Evolutionary conservation across 1,284 basidiomycete genomes (phyloP).

Genomic region (Apiotrichum veenhuisii): DNA sequence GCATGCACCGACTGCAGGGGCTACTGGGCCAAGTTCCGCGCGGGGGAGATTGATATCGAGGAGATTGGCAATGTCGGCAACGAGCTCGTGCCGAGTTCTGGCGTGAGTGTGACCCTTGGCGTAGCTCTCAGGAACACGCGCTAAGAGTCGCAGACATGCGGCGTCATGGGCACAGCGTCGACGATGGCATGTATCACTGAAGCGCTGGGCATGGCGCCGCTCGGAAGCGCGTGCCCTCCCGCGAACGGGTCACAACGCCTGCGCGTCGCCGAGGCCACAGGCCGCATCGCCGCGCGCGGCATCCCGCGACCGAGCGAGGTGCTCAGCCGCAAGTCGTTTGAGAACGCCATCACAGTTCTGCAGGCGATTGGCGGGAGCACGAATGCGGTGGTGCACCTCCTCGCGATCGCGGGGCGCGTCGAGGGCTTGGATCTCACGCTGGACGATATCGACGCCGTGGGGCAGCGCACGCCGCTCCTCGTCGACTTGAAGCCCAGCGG

Average conservation of each 20-base stretch:
- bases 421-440: conserved; percentile 47
- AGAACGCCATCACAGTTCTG: conserved; percentile 52
- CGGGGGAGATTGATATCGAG: conserved; percentile 43
- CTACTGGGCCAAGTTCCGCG: conserved; percentile 44
- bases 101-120: conserved; percentile 33
- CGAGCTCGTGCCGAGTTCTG: conserved; percentile 43
- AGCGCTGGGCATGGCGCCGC: conserved; percentile 42
- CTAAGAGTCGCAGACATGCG: conserved; percentile 34
- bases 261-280: conserved; percentile 41
- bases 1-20: conserved; percentile 47
- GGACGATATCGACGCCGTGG: conserved; percentile 49
- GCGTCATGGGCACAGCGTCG: conserved; percentile 48
- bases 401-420: conserved; percentile 51
- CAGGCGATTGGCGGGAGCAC: conserved; percentile 52
- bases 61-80: conserved; percentile 43
- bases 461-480: conserved; percentile 47
- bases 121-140: background rate
- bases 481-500: conserved; percentile 53
- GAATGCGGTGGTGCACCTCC: conserved; percentile 51
- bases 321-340: conserved; percentile 48
- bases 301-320: conserved; percentile 47
- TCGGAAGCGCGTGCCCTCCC: conserved; percentile 42
- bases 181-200: conserved; percentile 48
- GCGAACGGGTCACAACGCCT: conserved; percentile 40
- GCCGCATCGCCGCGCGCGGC: conserved; percentile 22